These are phyloP conservation scores for Trichoderma sp. DNA, from an alignment of 2,329 filamentous ascomycete species.

Conservation along the genomic window DNA sequence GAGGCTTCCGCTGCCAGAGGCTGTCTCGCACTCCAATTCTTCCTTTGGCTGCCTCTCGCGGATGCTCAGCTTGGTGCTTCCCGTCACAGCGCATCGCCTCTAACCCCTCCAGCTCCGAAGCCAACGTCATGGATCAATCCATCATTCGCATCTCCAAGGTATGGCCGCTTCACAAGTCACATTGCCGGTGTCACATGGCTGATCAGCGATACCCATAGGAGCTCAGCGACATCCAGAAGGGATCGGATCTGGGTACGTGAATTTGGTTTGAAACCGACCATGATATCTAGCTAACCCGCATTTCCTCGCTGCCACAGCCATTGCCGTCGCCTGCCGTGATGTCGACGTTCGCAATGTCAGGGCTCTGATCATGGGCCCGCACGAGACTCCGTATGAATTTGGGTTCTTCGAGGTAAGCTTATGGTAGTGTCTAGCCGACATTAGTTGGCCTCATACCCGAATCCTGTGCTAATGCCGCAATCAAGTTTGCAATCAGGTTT, in stretches of 20 bases:
- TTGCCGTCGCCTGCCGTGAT: slow-evolving; percentile 85
- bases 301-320: slow-evolving; percentile 48
- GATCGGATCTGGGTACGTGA: slow-evolving; percentile 73
- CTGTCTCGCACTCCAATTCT: not conserved
- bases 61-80: slow-evolving; percentile 17
- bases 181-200: slow-evolving; percentile 1
- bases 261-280: not conserved
- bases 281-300: not conserved
- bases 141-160: slow-evolving; percentile 86
- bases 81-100: slow-evolving; percentile 6
- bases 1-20: not conserved
- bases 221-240: slow-evolving; percentile 79
- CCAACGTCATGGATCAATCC: slow-evolving; percentile 62
- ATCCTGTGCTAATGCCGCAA: slow-evolving; percentile 1
- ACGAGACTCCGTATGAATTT: slow-evolving; percentile 93
- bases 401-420: slow-evolving; percentile 84
- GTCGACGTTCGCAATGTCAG: slow-evolving; percentile 83
- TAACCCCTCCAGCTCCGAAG: not conserved
- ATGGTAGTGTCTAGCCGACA: not conserved
- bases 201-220: slow-evolving; percentile 53
- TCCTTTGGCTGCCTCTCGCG: not conserved
- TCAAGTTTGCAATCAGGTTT: slow-evolving; percentile 72
- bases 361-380: slow-evolving; percentile 86
- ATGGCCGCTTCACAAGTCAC: not conserved
- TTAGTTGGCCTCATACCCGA: not conserved